A percentile compares a stretch with the other conserved stretches of the same genome.
Evolutionary conservation across 495 filamentous ascomycete species (phyloP).

Genomic region (Tuber brumale): DNA sequence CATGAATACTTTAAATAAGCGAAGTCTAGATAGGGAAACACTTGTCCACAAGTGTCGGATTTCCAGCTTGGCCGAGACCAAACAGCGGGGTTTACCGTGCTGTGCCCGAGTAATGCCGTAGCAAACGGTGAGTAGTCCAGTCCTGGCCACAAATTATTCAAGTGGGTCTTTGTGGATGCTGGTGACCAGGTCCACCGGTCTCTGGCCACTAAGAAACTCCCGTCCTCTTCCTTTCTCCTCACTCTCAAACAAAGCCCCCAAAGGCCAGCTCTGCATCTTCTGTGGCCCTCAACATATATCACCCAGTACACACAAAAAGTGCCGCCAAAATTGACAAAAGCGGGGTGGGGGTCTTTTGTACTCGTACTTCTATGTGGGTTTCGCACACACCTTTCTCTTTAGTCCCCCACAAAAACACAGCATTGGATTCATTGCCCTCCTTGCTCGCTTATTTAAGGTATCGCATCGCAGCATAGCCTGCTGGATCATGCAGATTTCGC

Average conservation of each 20-base stretch:
- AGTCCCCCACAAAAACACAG: constrained; percentile 4
- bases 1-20: constrained; percentile 36
- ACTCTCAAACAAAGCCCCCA: background rate
- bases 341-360: background rate
- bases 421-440: constrained; percentile 19
- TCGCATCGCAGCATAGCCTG: constrained; percentile 35
- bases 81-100: background rate
- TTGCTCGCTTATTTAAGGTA: constrained; percentile 38
- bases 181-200: background rate
- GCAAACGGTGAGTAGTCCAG: background rate
- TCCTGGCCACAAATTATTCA: background rate
- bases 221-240: background rate
- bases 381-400: background rate
- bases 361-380: background rate
- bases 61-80: background rate
- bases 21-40: constrained; percentile 22
- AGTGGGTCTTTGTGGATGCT: background rate
- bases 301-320: background rate
- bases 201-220: background rate
- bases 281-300: constrained; percentile 1
- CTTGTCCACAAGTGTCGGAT: background rate
- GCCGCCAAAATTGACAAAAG: background rate
- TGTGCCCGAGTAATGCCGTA: background rate
- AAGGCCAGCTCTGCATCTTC: background rate
- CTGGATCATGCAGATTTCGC: constrained; percentile 27